Evolutionary conservation across 2,329 filamentous ascomycete species (phyloP), one percentile per base, ranked within the genome.

Genomic region (Fusarium brachygibbosum): DNA sequence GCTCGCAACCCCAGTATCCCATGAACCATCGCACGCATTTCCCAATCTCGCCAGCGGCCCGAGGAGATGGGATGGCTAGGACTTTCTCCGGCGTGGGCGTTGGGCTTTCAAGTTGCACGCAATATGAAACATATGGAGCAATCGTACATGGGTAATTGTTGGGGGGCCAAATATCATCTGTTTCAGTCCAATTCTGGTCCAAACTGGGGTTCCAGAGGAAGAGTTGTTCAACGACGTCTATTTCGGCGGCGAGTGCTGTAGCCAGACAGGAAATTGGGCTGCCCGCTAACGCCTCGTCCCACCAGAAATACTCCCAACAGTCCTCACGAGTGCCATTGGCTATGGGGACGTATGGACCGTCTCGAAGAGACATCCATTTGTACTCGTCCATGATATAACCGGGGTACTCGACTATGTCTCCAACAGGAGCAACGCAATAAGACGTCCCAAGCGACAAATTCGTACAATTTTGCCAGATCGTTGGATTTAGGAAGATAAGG

Each of bases 351-450:
- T 23, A 2, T 41, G 19, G 19, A 6, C 0, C 13, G 3, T 41
- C 13, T 2, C 38, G 14, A 40, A 14, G 3, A 5, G 3, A 9
- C 4, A 23, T 23, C 12, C 2, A 23, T 1, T 9, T 12, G 3
- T 40, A 23, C 19, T 41, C 19, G 6, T 19, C 38, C 5, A n/a
- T n/a, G 0, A 16, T 41, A 41, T 41, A 41, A 23, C 28, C 28
- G 28, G 28, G 28, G 28, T 28, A 9, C 6, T 28, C 9, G 28
- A 28, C 9, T 28, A 28, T 28, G 9, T 28, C 28, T 28, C 28
- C 28, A 28, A 28, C 28, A 6, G 28, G 28, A 28, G 28, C 28
- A 28, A 28, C 28, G 28, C 28, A 28, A 28, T 28, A 28, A 28
- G 28, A 28, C 28, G 28, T 28, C 28, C 28, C 28, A 28, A 28